phyloP scores from a whole-genome alignment of 805 yeast genomes.

The Kodamaea kakaduensis region DNA sequence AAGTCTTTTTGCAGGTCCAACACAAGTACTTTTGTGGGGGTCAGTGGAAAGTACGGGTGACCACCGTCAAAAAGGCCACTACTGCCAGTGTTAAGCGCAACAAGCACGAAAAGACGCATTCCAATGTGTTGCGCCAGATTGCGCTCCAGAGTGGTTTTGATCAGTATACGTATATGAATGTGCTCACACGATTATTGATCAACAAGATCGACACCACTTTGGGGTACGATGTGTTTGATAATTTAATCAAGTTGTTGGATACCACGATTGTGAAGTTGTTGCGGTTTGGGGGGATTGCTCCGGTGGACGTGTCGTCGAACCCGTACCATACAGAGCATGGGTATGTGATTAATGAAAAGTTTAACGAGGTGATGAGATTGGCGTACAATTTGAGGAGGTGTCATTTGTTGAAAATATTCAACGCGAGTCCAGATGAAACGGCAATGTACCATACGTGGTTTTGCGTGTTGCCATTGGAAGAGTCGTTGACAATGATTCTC shows the following conservation, averaged over 20 bases:
- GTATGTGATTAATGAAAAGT: conserved; percentile 24
- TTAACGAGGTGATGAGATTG: conserved; percentile 26
- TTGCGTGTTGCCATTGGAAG: conserved; percentile 14
- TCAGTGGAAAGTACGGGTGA: conserved; percentile 28
- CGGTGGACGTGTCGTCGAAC: conserved; percentile 11
- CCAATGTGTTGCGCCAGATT: conserved; percentile 23
- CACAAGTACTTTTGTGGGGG: conserved; percentile 25
- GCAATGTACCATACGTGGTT: conserved; percentile 36
- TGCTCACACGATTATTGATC: conserved; percentile 28
- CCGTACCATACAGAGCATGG: conserved; percentile 20
- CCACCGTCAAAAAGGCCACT: conserved; percentile 28
- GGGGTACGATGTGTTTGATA: conserved; percentile 32
- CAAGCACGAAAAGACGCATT: too few species aligned
- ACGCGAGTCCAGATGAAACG: conserved; percentile 46
- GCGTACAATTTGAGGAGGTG: conserved; percentile 33
- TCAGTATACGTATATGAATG: conserved; percentile 25
- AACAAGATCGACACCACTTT: conserved; percentile 31
- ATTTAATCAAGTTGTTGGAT: conserved; percentile 24
- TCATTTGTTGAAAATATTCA: conserved; percentile 35
- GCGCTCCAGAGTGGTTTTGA: conserved; percentile 29
- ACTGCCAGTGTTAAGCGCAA: conserved; percentile 22
- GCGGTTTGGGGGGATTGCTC: conserved; percentile 25
- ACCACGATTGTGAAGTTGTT: conserved; percentile 23
- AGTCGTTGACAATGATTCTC: conserved; percentile 22
- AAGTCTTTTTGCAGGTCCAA: conserved; percentile 31